Evolutionary conservation across 1,139 yeast genomes (phyloP), one percentile per base, ranked within the genome.

Genomic region (Protomyces macrosporus): DNA sequence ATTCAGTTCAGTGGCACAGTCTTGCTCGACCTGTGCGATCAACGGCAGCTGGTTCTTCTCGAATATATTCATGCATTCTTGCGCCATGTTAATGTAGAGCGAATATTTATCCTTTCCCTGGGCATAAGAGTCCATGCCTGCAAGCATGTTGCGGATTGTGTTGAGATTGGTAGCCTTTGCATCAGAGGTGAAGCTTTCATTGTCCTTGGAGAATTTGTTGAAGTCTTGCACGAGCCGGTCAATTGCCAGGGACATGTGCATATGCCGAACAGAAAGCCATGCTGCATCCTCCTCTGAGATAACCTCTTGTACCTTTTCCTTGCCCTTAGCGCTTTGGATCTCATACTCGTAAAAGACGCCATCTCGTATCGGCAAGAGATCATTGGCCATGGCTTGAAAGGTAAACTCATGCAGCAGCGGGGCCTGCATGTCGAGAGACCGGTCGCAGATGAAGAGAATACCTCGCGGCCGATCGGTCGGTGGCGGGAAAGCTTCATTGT

Each of bases 351-450:
- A 88, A n/a, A 73, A 72, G 68, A 77, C 80, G 33, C 78, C 78
- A 61, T 76, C 77, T n/a, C 78, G 76, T 35, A 83, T 82, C n/a
- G 70, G 70, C 39, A 78, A 68, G 58, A 84, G 75, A 74, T 93
- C 98, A 78, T 87, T 86, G 14, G 93, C 88, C 89, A 91, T 86
- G 5, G 97, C 93, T 74, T 93, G 96, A 74, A 90, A 95, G n/a
- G 87, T 84, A 75, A 91, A 90, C 73, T 90, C 97, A 74, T 93
- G 98, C 63, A 91, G 75, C 57, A 95, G 74, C 0, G 98, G 97
- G 3, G 96, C 88, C 71, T 83, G 83, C 65, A 88, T 78, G 74
- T 95, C 98, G 72, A 90, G 74, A 0, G 96, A 81, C 67, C 99
- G 80, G 74, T 93, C 98, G 4, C 88, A 78, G 39, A 93, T 83